phyloP scores from a whole-genome alignment of 495 filamentous ascomycete genomes.

The Penicillium bialowiezense region DNA sequence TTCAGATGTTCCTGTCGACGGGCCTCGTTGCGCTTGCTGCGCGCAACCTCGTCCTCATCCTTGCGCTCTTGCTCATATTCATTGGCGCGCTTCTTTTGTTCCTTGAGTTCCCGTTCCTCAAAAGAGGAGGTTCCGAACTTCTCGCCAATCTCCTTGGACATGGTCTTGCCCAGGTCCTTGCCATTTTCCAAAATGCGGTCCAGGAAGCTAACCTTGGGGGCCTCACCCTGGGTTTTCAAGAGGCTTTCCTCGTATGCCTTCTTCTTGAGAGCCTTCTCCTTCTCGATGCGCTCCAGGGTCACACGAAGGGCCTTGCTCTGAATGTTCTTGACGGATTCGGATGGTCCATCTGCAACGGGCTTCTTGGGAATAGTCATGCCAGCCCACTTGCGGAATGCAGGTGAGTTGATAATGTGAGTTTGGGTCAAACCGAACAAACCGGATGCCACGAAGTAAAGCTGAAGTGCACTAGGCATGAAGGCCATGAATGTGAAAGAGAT shows the following conservation, averaged over 20 bases:
- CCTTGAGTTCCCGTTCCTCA: constrained; percentile 19
- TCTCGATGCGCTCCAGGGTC: constrained; percentile 3
- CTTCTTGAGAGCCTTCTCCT: constrained; percentile 3
- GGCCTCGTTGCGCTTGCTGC: constrained; percentile 22
- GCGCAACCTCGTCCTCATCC: constrained; percentile 9
- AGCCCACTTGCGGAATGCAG: constrained; percentile 23
- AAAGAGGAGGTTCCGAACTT: constrained; percentile 5
- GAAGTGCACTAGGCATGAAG: constrained; percentile 64
- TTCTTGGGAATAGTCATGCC: constrained; percentile 21
- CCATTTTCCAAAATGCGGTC: constrained; percentile 25
- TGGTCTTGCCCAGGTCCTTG: constrained; percentile 7
- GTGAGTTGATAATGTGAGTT: constrained; percentile 45
- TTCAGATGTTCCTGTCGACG: constrained; percentile 17
- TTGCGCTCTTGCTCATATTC: constrained; percentile 18
- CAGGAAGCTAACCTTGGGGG: constrained; percentile 2
- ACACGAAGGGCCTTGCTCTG: constrained; percentile 7
- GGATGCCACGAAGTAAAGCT: constrained; percentile 66
- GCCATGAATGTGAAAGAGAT: constrained; percentile 60
- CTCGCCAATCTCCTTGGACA: not conserved
- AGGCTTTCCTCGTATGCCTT: not conserved
- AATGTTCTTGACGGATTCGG: not conserved
- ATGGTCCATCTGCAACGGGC: constrained; percentile 1
- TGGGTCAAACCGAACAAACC: constrained; percentile 58
- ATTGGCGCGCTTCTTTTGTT: constrained; percentile 12
- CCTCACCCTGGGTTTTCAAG: not conserved